Base-by-base conservation (phyloP, 2,329 filamentous ascomycete genomes). In the Amylocarpus encephaloides region DNA sequence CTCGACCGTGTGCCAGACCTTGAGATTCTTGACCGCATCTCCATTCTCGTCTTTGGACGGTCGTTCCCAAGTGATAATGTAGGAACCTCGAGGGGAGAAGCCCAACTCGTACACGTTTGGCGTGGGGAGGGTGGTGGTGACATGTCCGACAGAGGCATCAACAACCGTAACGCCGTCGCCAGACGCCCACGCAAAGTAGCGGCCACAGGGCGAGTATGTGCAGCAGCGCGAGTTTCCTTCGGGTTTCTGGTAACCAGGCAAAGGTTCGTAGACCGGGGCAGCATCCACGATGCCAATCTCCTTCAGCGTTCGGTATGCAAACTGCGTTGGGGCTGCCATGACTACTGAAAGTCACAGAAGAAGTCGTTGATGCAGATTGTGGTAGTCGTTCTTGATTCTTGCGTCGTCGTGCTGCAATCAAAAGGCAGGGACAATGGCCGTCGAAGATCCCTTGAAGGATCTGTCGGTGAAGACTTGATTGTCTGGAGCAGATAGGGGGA, bases 241-340 rank as follows among this genome's bases (percentile, higher is more conserved):
- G 55, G 92, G 91, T 73, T 86, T 89, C 64, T 69, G 69, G 70
- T 97, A 96, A 64, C 86, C 92, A 66, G 87, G 74, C 66, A 97
- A 79, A 66, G 85, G 74, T 70, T 88, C 80, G 73, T 98, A 98
- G 66, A 85, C 80, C 55, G 93, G 93, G 61, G 84, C 87, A 65
- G 90, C 89, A 75, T 97, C 88, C 73, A 95, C 82, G 71, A 97
- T 78, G 66, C 91, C 91, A 75, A 98, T 91, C 71, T 84, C 85
- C 83, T 96, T 97, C 73, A 91, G 86, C 71, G 93, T 96, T 74
- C 93, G 89, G 79, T 87, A 95, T 73, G 89, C 88, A 83, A 96
- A 87, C 82, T 96, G 92, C 74, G 92, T 86, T 67, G 88, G 83
- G 77, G 78, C 84, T 70, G 88, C 87, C 90, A 95, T 96, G 81